These are phyloP conservation scores for Dorcoceras hygrometricum DNA, from an alignment of 257 asterid genomes.

Conservation along the genomic window DNA sequence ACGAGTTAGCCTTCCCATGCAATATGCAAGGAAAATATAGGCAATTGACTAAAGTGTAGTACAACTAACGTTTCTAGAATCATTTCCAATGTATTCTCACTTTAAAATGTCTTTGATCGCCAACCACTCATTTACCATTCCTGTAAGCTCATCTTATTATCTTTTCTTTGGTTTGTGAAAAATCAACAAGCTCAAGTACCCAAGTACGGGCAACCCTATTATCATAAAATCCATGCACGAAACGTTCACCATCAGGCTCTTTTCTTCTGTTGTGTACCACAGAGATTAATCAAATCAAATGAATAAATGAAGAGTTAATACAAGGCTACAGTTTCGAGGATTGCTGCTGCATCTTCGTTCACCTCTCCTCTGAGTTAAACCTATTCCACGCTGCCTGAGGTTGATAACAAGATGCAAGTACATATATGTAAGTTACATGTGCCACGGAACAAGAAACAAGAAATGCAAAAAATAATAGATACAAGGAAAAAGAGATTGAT, in stretches of 20 bases:
- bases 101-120: too few species aligned
- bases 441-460: constrained; percentile 7
- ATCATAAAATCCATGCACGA: background rate
- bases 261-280: background rate
- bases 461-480: background rate
- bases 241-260: background rate
- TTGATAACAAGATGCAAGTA: constrained; percentile 15
- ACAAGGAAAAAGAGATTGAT: background rate
- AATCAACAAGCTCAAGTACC: too few species aligned
- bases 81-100: too few species aligned
- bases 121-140: too few species aligned
- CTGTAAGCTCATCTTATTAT: too few species aligned
- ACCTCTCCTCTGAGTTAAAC: constrained; percentile 94
- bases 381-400: constrained; percentile 93
- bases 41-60: too few species aligned
- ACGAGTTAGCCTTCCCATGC: too few species aligned
- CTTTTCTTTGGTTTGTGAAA: too few species aligned
- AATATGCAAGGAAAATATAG: too few species aligned
- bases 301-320: too few species aligned
- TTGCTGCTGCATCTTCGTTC: constrained; percentile 25
- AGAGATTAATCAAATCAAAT: background rate
- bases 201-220: background rate
- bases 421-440: background rate
- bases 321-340: background rate
- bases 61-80: too few species aligned